Base-by-base conservation (phyloP, 78 protist genomes). In the Cavenderia fasciculata region DNA sequence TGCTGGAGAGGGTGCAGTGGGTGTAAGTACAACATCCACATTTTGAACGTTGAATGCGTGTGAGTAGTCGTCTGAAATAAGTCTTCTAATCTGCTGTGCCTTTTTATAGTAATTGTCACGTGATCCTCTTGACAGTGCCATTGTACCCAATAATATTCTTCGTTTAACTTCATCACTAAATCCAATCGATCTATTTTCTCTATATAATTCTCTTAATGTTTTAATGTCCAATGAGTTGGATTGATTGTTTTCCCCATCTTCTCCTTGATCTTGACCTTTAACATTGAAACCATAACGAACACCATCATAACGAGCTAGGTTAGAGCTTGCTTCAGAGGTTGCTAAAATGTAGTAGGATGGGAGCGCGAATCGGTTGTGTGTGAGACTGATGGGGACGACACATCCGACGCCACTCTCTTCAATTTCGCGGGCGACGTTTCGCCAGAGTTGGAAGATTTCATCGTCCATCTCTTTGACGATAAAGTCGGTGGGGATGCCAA, bases 331-430 rank as follows among this genome's bases (percentile, higher is more conserved):
- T 46, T 94, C 97, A 2, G 97, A 94, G 0, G 96, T 57, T 18
- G 96, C 96, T n/a, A 95, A 33, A n/a, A 95, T 54, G 38, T 94
- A 95, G 70, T 95, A 95, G 2, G 95, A 21, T 34, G 95, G 79
- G 2, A 95, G 72, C 49, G 96, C 94, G 40, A 87, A 51, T 14
- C 27, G 44, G 5, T 94, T 93, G 27, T 69, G 76, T 25, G 95
- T 94, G 25, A 93, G 72, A 14, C 63, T 38, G 5, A 93, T 78
- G 11, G 76, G 62, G 27, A 78, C 69, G 12, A 94, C 86, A 12
- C 74, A 40, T 27, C 94, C 96, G 38, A 95, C 96, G 12, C 18
- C 43, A 6, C 16, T 27, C 40, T 91, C 87, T n/a, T n/a, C n/a
- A 31, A 94, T 57, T 33, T 56, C 41, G 8, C 51, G 44, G 27